These are phyloP conservation scores for Chlorella variabilis DNA, from an alignment of 163 green algal species.

Conservation along the genomic window DNA sequence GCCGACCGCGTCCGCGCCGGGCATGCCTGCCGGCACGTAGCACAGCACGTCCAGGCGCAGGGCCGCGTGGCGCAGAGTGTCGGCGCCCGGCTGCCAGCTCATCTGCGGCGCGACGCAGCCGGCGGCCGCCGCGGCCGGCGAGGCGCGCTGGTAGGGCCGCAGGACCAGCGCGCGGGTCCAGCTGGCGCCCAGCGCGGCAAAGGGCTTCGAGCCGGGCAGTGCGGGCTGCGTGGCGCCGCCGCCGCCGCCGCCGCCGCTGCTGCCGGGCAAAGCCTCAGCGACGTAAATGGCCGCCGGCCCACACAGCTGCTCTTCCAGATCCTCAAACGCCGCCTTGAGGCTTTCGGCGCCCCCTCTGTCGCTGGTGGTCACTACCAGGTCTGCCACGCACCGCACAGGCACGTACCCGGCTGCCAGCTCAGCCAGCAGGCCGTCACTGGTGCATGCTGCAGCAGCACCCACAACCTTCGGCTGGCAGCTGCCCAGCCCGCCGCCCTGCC, in stretches of 20 bases:
- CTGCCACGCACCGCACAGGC: conserved; percentile 19
- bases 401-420: conserved; percentile 2
- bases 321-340: not conserved
- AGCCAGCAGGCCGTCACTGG: not conserved
- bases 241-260: not conserved
- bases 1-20: not conserved
- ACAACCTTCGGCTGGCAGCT: conserved; percentile 2
- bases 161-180: not conserved
- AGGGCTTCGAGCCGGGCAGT: not conserved
- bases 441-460: not conserved
- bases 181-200: conserved; percentile 19
- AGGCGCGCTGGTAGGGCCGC: not conserved
- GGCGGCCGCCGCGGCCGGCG: not conserved
- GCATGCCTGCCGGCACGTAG: conserved; percentile 30
- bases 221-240: not conserved
- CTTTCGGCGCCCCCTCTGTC: not conserved
- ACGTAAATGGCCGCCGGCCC: conserved; percentile 10
- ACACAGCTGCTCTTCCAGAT: conserved; percentile 28
- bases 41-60: conserved; percentile 52
- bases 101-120: conserved; percentile 1
- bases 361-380: conserved; percentile 18
- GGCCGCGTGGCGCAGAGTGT: not conserved
- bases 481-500: not conserved
- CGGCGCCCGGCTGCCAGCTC: not conserved
- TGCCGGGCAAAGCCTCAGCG: not conserved